Conservation (phyloP, 2,329 filamentous ascomycete species). For the Huntiella decipiens region DNA sequence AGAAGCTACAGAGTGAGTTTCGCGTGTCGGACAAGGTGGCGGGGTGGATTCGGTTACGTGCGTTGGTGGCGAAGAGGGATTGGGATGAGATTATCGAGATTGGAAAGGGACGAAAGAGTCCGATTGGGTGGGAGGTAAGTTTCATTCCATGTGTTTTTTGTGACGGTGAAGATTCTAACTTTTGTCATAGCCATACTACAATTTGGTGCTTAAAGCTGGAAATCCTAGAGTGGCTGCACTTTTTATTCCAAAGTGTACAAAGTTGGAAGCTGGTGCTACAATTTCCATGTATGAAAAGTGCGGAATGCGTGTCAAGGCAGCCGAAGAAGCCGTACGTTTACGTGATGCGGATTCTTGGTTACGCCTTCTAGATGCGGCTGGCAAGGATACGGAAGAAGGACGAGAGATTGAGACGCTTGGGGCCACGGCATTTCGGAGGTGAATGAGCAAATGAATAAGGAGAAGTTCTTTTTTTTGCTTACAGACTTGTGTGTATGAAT, state of each 20-base stretch:
- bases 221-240: slow-evolving; percentile 68
- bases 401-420: slow-evolving; percentile 68
- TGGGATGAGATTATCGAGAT: slow-evolving; percentile 88
- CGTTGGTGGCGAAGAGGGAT: slow-evolving; percentile 72
- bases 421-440: slow-evolving; percentile 34
- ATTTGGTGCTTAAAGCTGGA: slow-evolving; percentile 69
- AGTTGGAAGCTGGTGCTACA: slow-evolving; percentile 45
- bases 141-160: neutral
- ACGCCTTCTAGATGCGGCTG: slow-evolving; percentile 54
- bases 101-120: slow-evolving; percentile 58
- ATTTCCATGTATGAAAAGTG: slow-evolving; percentile 95
- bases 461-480: no score
- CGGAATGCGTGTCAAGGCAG: slow-evolving; percentile 71
- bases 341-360: slow-evolving; percentile 64
- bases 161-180: neutral
- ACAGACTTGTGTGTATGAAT: neutral
- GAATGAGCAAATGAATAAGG: neutral
- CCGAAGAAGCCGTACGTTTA: slow-evolving; percentile 70
- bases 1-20: slow-evolving; percentile 80
- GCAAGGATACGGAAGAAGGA: slow-evolving; percentile 43
- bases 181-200: slow-evolving; percentile 58
- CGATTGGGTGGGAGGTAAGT: slow-evolving; percentile 87
- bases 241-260: slow-evolving; percentile 77
- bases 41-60: slow-evolving; percentile 70
- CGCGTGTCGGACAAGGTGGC: slow-evolving; percentile 78